Percentiles rank a stretch among this genome's conserved stretches.
Evolutionary conservation across 2,329 filamentous ascomycete species (phyloP).

Genomic region (Penicillium sp.): DNA sequence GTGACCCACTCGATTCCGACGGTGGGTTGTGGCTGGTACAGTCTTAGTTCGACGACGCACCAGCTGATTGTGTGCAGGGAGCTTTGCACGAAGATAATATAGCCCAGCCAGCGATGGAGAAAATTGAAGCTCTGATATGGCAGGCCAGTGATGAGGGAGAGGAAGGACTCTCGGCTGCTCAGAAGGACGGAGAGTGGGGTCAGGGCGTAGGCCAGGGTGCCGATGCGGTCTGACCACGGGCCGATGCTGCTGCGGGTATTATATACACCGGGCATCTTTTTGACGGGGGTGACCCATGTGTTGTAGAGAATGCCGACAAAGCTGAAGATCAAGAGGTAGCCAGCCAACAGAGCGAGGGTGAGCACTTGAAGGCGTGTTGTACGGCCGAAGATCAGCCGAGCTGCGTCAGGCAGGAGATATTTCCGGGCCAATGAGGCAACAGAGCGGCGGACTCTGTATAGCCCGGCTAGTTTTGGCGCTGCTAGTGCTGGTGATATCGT

Average conservation of each 20-base stretch:
- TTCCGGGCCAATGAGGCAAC: constrained; percentile 42
- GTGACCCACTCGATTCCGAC: constrained; percentile 57
- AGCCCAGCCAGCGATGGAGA: constrained; percentile 72
- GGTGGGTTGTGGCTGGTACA: constrained; percentile 70
- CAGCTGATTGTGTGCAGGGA: constrained; percentile 69
- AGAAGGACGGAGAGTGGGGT: constrained; percentile 69
- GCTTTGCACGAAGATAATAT: constrained; percentile 68
- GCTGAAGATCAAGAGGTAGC: constrained; percentile 65
- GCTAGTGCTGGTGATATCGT: constrained; percentile 2
- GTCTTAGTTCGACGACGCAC: constrained; percentile 62
- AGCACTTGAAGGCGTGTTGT: constrained; percentile 67
- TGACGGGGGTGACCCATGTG: constrained; percentile 68
- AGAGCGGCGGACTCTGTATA: constrained; percentile 11
- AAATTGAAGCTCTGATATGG: constrained; percentile 78
- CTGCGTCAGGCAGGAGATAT: constrained; percentile 61
- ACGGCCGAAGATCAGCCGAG: constrained; percentile 60
- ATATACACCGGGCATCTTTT: constrained; percentile 51
- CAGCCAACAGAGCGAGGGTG: constrained; percentile 56
- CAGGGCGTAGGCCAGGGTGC: constrained; percentile 69
- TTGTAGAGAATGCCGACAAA: constrained; percentile 68
- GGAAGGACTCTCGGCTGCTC: constrained; percentile 65
- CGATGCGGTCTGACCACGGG: constrained; percentile 67
- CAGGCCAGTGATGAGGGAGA: constrained; percentile 68
- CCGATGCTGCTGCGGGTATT: constrained; percentile 67
- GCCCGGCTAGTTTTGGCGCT: constrained; percentile 1